Evolutionary conservation across 768 basidiomycete genomes (phyloP).

Genomic region (Pleurotus eryngii): DNA sequence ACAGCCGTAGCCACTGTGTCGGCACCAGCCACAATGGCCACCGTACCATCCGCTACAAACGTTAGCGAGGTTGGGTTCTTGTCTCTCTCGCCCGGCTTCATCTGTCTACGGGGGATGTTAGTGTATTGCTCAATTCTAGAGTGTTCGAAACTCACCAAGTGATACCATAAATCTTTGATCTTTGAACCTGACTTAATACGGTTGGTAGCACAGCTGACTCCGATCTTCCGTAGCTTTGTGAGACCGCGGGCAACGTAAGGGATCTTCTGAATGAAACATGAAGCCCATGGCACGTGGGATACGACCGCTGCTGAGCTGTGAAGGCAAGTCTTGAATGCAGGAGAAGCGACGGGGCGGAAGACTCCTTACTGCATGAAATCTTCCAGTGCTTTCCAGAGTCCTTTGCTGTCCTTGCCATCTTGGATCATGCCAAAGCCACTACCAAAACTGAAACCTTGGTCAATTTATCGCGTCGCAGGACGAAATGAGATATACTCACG

Average conservation of each 20-base stretch:
- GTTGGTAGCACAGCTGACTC: slow-evolving; percentile 13
- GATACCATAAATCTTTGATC: slow-evolving; percentile 35
- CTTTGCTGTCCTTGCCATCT: slow-evolving; percentile 34
- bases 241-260: slow-evolving; percentile 25
- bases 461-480: neutral
- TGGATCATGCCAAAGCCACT: slow-evolving; percentile 33
- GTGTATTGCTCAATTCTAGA: neutral
- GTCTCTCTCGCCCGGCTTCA: slow-evolving; percentile 21
- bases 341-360: neutral
- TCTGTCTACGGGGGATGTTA: slow-evolving; percentile 14
- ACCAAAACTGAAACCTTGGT: slow-evolving; percentile 25
- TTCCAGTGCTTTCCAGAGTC: slow-evolving; percentile 17
- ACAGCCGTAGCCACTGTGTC: slow-evolving; percentile 45
- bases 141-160: slow-evolving; percentile 30
- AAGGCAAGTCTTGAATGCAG: neutral
- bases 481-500: slow-evolving; percentile 23
- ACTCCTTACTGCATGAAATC: slow-evolving; percentile 15
- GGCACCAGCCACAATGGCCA: slow-evolving; percentile 40
- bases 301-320: slow-evolving; percentile 14
- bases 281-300: slow-evolving; percentile 23
- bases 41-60: slow-evolving; percentile 28
- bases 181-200: slow-evolving; percentile 19
- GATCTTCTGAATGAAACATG: slow-evolving; percentile 18
- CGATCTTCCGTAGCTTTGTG: slow-evolving; percentile 21
- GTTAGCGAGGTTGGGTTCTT: slow-evolving; percentile 14